These are phyloP conservation scores for Incumbomyces delicatus DNA, from an alignment of 2,329 filamentous ascomycete genomes.

Conservation along the genomic window DNA sequence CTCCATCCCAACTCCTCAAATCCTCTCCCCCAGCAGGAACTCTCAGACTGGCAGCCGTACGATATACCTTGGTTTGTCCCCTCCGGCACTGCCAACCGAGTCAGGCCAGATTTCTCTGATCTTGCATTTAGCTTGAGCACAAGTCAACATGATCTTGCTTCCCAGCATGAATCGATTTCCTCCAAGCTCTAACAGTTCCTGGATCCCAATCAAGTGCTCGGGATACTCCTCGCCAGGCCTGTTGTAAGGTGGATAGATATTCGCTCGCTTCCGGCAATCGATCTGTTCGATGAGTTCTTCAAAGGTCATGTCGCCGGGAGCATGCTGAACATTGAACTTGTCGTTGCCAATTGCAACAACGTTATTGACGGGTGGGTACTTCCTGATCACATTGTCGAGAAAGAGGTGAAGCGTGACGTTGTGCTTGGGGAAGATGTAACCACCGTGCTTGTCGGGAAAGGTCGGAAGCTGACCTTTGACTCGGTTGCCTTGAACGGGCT, in stretches of 20 bases:
- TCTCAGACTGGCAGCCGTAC: slow-evolving; percentile 12
- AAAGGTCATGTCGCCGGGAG: slow-evolving; percentile 45
- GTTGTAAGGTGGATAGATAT: slow-evolving; percentile 5
- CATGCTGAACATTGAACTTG: slow-evolving; percentile 41
- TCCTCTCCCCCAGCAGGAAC: background rate
- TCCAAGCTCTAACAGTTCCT: slow-evolving; percentile 44
- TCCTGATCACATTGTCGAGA: slow-evolving; percentile 25
- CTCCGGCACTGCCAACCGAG: slow-evolving; percentile 14
- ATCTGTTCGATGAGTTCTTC: slow-evolving; percentile 50
- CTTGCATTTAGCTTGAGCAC: slow-evolving; percentile 39
- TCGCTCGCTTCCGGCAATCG: slow-evolving; percentile 42
- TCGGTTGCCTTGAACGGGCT: slow-evolving; percentile 17
- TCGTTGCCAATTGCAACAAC: slow-evolving; percentile 23
- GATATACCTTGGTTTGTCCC: slow-evolving; percentile 14
- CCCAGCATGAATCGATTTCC: slow-evolving; percentile 53
- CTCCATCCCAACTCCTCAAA: no score
- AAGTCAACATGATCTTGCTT: slow-evolving; percentile 41
- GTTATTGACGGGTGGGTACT: slow-evolving; percentile 9
- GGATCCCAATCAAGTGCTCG: slow-evolving; percentile 41
- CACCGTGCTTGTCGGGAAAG: slow-evolving; percentile 11
- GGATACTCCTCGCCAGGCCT: slow-evolving; percentile 5
- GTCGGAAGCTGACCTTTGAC: slow-evolving; percentile 16
- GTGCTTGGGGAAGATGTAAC: slow-evolving; percentile 12
- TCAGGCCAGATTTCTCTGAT: slow-evolving; percentile 54
- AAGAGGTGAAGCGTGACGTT: slow-evolving; percentile 27